Evolutionary conservation across 805 yeast species (phyloP).

Genomic region (Wickerhamia fluorescens): DNA sequence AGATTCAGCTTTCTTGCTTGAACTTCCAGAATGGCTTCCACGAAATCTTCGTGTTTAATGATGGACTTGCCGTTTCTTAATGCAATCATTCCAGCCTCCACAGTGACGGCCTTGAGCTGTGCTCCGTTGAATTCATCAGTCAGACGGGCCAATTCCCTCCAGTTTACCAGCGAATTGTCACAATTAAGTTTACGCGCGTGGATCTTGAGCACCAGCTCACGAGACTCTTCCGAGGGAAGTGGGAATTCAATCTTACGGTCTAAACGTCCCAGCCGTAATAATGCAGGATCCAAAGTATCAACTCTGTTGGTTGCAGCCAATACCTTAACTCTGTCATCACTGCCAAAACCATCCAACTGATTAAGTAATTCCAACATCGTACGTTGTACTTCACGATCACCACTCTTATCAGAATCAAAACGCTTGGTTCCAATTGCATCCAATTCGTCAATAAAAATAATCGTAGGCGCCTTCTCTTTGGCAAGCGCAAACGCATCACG

Average conservation of each 20-base stretch:
- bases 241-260: slow-evolving; percentile 99
- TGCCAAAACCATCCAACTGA: slow-evolving; percentile 85
- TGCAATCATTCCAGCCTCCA: slow-evolving; percentile 99
- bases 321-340: slow-evolving; percentile 95
- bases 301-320: slow-evolving; percentile 98
- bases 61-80: slow-evolving; percentile 86
- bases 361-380: slow-evolving; percentile 44
- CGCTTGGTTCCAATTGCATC: slow-evolving; percentile 42
- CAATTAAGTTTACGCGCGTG: slow-evolving; percentile 96
- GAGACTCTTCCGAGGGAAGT: slow-evolving; percentile 92
- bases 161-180: slow-evolving; percentile 77
- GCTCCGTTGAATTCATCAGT: slow-evolving; percentile 99
- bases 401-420: slow-evolving; percentile 39
- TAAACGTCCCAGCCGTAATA: slow-evolving; percentile 95
- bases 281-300: slow-evolving; percentile 98
- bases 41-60: slow-evolving; percentile 95
- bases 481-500: slow-evolving; percentile 42
- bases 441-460: slow-evolving; percentile 40
- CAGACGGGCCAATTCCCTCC: slow-evolving; percentile 97
- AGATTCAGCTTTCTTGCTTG: slow-evolving; percentile 95
- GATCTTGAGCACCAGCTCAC: slow-evolving; percentile 93
- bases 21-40: slow-evolving; percentile 96
- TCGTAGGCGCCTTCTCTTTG: slow-evolving; percentile 41
- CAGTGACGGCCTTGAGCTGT: slow-evolving; percentile 96
- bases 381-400: slow-evolving; percentile 42